A percentile compares a stretch with the other conserved stretches of the same genome.
These are phyloP conservation scores for Blastomyces emzantsi DNA, from an alignment of 2,329 filamentous ascomycete genomes.

Conservation along the genomic window DNA sequence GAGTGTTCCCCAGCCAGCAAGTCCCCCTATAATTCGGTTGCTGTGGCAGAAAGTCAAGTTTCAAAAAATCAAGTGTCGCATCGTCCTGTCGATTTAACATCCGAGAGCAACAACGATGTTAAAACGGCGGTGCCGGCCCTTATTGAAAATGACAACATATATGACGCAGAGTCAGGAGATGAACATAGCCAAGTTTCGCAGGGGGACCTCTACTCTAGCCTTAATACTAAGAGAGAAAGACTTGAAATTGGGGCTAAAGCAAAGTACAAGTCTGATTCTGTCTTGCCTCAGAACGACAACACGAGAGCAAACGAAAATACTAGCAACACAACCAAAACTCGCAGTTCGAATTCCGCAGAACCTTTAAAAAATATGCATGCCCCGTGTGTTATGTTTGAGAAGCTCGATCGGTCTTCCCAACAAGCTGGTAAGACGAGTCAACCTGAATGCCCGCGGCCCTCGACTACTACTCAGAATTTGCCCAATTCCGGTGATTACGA, in stretches of 20 bases:
- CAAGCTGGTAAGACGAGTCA: background rate
- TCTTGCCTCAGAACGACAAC: background rate
- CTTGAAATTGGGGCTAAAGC: background rate
- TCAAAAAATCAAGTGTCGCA: background rate
- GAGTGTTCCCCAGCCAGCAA: background rate
- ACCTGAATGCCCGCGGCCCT: background rate
- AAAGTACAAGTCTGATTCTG: background rate
- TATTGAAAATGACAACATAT: slow-evolving; percentile 4
- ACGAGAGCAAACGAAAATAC: background rate
- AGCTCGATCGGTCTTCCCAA: background rate
- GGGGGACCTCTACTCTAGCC: background rate
- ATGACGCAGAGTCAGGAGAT: background rate
- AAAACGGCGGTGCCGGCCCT: background rate
- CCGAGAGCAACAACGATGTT: background rate
- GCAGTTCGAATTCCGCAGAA: background rate
- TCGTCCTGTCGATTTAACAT: background rate
- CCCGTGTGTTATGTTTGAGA: background rate
- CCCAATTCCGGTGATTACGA: background rate
- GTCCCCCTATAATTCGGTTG: background rate
- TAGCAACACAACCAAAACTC: background rate
- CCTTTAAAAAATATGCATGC: too few relatives aligned
- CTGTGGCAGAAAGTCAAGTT: background rate
- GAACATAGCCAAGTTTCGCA: background rate
- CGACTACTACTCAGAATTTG: background rate
- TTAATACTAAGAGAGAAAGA: background rate